These are phyloP conservation scores for Hibiscus syriacus DNA, from an alignment of 345 rosid species.

Conservation along the genomic window DNA sequence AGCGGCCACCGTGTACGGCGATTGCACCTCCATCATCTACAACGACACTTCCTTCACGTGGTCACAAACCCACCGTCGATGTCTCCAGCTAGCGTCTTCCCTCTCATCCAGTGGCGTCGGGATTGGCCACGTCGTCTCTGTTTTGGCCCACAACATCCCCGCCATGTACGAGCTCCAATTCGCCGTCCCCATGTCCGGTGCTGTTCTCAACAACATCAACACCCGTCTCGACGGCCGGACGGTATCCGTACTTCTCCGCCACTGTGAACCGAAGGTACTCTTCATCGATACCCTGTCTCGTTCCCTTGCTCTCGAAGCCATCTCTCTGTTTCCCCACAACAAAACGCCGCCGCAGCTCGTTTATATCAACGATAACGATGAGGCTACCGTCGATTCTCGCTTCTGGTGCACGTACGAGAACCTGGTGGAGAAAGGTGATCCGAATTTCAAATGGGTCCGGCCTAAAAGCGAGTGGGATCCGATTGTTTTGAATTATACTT, in stretches of 20 bases:
- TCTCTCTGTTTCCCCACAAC: conserved; percentile 26
- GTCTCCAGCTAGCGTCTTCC: conserved; percentile 65
- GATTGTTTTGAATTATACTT: conserved; percentile 61
- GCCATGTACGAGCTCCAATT: conserved; percentile 1
- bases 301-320: conserved; percentile 42
- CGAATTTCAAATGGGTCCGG: conserved; percentile 37
- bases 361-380: conserved; percentile 17
- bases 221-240: conserved; percentile 36
- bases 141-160: background rate
- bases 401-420: conserved; percentile 29
- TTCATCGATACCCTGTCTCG: conserved; percentile 49
- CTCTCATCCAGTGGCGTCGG: conserved; percentile 34
- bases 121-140: background rate
- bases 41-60: conserved; percentile 43
- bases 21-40: conserved; percentile 52
- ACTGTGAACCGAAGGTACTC: conserved; percentile 50
- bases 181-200: background rate
- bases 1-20: conserved; percentile 71
- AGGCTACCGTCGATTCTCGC: conserved; percentile 6
- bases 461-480: conserved; percentile 64
- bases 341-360: conserved; percentile 34
- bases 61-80: conserved; percentile 52
- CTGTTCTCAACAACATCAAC: background rate
- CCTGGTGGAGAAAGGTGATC: conserved; percentile 43
- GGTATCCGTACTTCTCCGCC: conserved; percentile 50